A percentile compares a stretch with the other conserved stretches of the same genome.
Evolutionary conservation across 2,329 filamentous ascomycete genomes (phyloP).

Genomic region (Talaromyces sp.): DNA sequence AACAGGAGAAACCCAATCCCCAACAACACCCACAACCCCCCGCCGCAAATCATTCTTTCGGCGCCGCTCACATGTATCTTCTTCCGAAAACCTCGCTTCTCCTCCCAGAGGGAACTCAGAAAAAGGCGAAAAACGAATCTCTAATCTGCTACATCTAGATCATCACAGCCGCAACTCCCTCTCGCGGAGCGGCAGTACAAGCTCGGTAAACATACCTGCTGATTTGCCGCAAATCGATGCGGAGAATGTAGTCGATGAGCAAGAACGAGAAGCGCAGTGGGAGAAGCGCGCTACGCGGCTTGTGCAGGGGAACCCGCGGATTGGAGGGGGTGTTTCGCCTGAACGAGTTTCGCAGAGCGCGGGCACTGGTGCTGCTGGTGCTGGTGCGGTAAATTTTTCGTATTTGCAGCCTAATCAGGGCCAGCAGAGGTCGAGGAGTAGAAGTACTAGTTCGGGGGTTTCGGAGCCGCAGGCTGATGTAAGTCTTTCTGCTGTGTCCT

Average conservation of each 20-base stretch:
- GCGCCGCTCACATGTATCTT: slow-evolving; percentile 29
- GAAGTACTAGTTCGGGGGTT: slow-evolving; percentile 29
- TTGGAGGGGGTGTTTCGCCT: slow-evolving; percentile 33
- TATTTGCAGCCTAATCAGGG: slow-evolving; percentile 18
- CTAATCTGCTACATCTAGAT: slow-evolving; percentile 35
- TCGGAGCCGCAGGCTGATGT: slow-evolving; percentile 38
- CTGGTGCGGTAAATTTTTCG: slow-evolving; percentile 6
- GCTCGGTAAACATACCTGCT: slow-evolving; percentile 67
- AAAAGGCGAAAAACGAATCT: slow-evolving; percentile 33
- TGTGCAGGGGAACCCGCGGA: slow-evolving; percentile 57
- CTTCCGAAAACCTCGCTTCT: background rate
- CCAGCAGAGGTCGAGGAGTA: slow-evolving; percentile 30
- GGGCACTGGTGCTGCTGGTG: background rate
- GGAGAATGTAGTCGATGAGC: slow-evolving; percentile 46
- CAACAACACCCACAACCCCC: slow-evolving; percentile 25
- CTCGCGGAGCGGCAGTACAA: slow-evolving; percentile 22
- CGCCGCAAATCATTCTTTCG: slow-evolving; percentile 34
- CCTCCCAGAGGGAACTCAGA: background rate
- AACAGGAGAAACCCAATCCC: background rate
- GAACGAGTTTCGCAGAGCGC: slow-evolving; percentile 23
- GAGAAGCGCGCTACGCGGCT: slow-evolving; percentile 90
- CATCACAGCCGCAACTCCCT: slow-evolving; percentile 5
- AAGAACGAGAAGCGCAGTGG: slow-evolving; percentile 72
- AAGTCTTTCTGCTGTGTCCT: slow-evolving; percentile 18
- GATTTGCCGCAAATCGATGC: slow-evolving; percentile 71